Percentiles rank a stretch among this genome's conserved stretches.
phyloP scores from a whole-genome alignment of 768 basidiomycete species.

The Glaciozyma martinii region DNA sequence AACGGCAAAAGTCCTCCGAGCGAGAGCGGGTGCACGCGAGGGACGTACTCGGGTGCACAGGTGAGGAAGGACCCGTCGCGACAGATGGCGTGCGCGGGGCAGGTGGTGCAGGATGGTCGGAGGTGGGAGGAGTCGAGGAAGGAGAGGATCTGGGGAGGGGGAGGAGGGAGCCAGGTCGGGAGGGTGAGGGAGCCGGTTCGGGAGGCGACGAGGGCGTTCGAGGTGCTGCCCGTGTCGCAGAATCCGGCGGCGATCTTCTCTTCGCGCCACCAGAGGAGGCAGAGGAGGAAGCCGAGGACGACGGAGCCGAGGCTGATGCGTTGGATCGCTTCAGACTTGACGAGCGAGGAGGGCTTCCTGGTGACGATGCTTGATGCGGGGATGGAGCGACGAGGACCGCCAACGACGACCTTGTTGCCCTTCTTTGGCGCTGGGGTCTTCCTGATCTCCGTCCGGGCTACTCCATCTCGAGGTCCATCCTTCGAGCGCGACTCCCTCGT shows the following conservation, averaged over 20 bases:
- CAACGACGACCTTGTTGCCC: background rate
- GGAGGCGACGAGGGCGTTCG: slow-evolving; percentile 36
- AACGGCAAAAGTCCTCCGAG: slow-evolving; percentile 37
- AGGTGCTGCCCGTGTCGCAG: slow-evolving; percentile 38
- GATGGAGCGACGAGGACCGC: background rate
- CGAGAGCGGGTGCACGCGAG: slow-evolving; percentile 21
- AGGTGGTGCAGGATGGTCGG: slow-evolving; percentile 38
- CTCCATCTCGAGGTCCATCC: background rate
- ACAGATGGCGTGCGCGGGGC: slow-evolving; percentile 42
- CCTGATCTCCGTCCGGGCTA: background rate
- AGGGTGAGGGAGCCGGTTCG: slow-evolving; percentile 28
- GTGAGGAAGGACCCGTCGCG: slow-evolving; percentile 34
- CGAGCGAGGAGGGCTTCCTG: background rate
- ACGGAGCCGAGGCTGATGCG: background rate
- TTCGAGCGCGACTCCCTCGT: too few species aligned
- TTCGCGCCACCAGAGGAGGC: slow-evolving; percentile 18
- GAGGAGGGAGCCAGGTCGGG: slow-evolving; percentile 30
- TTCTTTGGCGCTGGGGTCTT: background rate
- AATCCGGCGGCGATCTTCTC: slow-evolving; percentile 36
- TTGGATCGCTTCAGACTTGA: background rate
- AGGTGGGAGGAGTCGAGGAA: background rate
- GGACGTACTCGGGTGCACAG: slow-evolving; percentile 41
- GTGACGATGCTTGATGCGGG: background rate
- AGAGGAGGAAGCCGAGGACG: slow-evolving; percentile 1
- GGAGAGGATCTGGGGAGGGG: slow-evolving; percentile 34